Conservation (phyloP, 1,139 yeast species). For the Dujonia santamariae region DNA sequence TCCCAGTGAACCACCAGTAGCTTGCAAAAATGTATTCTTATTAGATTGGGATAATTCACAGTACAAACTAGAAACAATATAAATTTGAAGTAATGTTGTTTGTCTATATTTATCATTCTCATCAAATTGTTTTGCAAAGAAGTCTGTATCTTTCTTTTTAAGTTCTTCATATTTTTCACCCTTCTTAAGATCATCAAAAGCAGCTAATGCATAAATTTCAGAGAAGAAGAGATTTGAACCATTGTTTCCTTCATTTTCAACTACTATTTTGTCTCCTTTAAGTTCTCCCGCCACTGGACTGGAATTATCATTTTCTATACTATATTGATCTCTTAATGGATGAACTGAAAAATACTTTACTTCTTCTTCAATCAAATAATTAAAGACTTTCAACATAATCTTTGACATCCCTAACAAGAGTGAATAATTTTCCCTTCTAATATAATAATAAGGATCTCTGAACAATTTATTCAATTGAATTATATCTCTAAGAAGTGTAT, state of each 20-base stretch:
- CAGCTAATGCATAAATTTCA: conserved; percentile 34
- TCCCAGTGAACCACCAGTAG: conserved; percentile 24
- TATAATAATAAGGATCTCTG: conserved; percentile 34
- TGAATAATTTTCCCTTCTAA: conserved; percentile 21
- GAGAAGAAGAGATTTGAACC: conserved; percentile 26
- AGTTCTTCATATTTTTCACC: conserved; percentile 17
- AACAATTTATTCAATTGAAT: conserved; percentile 29
- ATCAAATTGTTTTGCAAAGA: conserved; percentile 24
- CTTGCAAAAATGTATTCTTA: conserved; percentile 23
- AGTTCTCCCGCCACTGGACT: conserved; percentile 17
- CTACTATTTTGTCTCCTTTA: not conserved
- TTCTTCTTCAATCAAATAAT: conserved; percentile 32
- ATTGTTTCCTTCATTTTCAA: not conserved
- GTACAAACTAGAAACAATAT: conserved; percentile 27
- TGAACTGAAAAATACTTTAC: conserved; percentile 14
- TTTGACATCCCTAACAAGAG: conserved; percentile 22
- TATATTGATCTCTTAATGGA: conserved; percentile 18
- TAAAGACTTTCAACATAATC: conserved; percentile 24
- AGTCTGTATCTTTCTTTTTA: conserved; percentile 24
- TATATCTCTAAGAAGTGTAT: conserved; percentile 32
- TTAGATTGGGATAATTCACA: conserved; percentile 23
- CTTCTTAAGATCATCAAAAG: conserved; percentile 20
- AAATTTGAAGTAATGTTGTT: conserved; percentile 31
- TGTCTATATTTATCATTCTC: conserved; percentile 27
- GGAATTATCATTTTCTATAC: conserved; percentile 14